A percentile compares a stretch with the other conserved stretches of the same genome.
Evolutionary conservation across 2,329 filamentous ascomycete species (phyloP).

Genomic region (Fusarium subtropicale): DNA sequence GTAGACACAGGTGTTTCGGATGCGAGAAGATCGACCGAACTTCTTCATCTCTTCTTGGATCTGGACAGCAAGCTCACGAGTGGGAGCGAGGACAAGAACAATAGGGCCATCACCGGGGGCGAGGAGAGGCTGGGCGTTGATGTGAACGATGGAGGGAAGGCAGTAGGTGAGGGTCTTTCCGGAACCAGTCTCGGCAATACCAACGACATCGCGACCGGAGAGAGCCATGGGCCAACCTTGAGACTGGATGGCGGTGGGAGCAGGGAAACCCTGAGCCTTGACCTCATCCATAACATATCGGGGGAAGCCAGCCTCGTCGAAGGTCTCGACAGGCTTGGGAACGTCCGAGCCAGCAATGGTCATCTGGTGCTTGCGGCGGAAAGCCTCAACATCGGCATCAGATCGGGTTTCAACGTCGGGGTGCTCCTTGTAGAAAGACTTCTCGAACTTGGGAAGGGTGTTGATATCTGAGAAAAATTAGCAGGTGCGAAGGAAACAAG

Average conservation of each 20-base stretch:
- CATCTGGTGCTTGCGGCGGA: conserved; percentile 88
- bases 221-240: conserved; percentile 99
- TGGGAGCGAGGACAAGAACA: conserved; percentile 94
- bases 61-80: conserved; percentile 97
- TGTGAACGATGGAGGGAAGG: conserved; percentile 97
- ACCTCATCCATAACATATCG: conserved; percentile 98
- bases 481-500: conserved; percentile 46
- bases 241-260: conserved; percentile 95
- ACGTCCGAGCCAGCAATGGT: conserved; percentile 82
- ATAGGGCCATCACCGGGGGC: conserved; percentile 96
- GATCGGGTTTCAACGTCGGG: conserved; percentile 80
- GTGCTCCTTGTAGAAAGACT: conserved; percentile 99
- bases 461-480: conserved; percentile 70
- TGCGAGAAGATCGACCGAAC: conserved; percentile 97
- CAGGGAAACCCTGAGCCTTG: conserved; percentile 95
- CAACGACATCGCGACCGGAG: conserved; percentile 96
- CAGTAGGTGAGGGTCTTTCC: conserved; percentile 99
- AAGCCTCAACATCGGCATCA: conserved; percentile 83
- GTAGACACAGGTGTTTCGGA: conserved; percentile 98
- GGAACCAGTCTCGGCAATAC: conserved; percentile 98
- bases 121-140: conserved; percentile 97
- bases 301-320: conserved; percentile 97
- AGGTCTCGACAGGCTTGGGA: conserved; percentile 94
- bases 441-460: conserved; percentile 94
- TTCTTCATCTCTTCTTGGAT: conserved; percentile 99